phyloP scores from a whole-genome alignment of 352 stramenopile genomes.

The Pelagophyceae sp. region DNA sequence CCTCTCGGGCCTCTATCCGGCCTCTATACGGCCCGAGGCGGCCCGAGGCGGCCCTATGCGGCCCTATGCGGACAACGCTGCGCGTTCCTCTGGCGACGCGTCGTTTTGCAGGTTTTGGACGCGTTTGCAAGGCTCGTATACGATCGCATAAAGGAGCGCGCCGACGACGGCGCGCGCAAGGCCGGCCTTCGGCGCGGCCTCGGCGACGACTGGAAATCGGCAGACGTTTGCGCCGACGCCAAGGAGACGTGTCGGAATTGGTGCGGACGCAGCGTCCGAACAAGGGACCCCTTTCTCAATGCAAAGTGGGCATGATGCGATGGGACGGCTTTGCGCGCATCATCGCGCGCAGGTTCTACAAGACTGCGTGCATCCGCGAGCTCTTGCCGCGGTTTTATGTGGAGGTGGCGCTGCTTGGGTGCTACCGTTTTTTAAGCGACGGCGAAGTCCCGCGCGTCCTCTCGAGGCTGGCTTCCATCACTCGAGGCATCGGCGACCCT shows the following conservation, averaged over 20 bases:
- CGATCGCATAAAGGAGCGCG: too few species aligned
- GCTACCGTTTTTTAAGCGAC: slow-evolving; percentile 75
- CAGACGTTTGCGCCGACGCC: slow-evolving; percentile 68
- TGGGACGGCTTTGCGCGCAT: too few species aligned
- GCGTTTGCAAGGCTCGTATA: too few species aligned
- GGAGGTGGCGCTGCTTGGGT: slow-evolving; percentile 70
- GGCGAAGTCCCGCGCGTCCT: slow-evolving; percentile 73
- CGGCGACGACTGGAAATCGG: slow-evolving; percentile 47
- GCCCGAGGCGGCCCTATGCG: slow-evolving; percentile 35
- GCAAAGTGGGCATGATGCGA: too few species aligned
- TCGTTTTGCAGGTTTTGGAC: too few species aligned
- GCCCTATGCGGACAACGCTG: too few species aligned
- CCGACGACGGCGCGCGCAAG: too few species aligned
- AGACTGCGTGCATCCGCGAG: slow-evolving; percentile 79
- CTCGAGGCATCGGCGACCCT: slow-evolving; percentile 64
- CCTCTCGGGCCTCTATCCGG: slow-evolving; percentile 71
- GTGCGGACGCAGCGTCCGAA: too few species aligned
- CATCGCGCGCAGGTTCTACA: too few species aligned
- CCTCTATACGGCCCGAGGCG: slow-evolving; percentile 43
- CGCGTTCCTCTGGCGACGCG: too few species aligned
- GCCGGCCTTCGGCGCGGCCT: too few species aligned
- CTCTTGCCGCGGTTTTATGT: slow-evolving; percentile 74
- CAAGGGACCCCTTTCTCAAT: too few species aligned
- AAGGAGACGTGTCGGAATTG: slow-evolving; percentile 80
- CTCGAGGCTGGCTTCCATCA: slow-evolving; percentile 33